Conservation (phyloP, 352 stramenopile species). For the Phytophthora ramorum region DNA sequence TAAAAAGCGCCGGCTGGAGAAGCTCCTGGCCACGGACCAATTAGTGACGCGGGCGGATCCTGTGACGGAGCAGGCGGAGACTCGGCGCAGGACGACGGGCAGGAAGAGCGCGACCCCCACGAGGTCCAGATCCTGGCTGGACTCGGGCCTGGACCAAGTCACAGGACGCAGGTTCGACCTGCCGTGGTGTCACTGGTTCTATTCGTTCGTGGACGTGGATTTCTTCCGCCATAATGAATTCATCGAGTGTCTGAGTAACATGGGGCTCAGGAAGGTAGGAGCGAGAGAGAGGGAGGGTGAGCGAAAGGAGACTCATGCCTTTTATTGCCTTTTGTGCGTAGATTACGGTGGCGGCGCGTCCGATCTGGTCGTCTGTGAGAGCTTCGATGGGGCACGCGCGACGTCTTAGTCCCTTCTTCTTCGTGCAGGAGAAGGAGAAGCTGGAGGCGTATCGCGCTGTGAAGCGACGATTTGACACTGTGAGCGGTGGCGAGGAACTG, state of each 20-base stretch:
- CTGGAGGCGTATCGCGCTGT: slow-evolving; percentile 62
- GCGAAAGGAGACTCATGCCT: not conserved
- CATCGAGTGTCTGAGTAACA: slow-evolving; percentile 66
- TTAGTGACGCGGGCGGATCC: slow-evolving; percentile 34
- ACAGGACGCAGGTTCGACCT: slow-evolving; percentile 50
- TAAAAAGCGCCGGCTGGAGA: slow-evolving; percentile 63
- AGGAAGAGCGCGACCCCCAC: slow-evolving; percentile 16
- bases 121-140: slow-evolving; percentile 20
- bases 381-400: slow-evolving; percentile 77
- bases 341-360: slow-evolving; percentile 56
- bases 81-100: not conserved
- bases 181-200: slow-evolving; percentile 80
- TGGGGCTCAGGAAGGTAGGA: slow-evolving; percentile 70
- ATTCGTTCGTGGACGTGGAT: slow-evolving; percentile 64
- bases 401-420: slow-evolving; percentile 71
- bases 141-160: slow-evolving; percentile 17
- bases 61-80: not conserved
- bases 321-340: slow-evolving; percentile 7
- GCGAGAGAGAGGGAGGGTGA: not conserved
- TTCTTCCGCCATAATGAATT: slow-evolving; percentile 88
- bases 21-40: slow-evolving; percentile 42
- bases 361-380: slow-evolving; percentile 81
- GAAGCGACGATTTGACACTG: slow-evolving; percentile 36
- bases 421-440: slow-evolving; percentile 73
- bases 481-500: not conserved